Evolutionary conservation across 805 yeast genomes (phyloP), one percentile per base, ranked within the genome.

Genomic region (Wickerhamia fluorescens): DNA sequence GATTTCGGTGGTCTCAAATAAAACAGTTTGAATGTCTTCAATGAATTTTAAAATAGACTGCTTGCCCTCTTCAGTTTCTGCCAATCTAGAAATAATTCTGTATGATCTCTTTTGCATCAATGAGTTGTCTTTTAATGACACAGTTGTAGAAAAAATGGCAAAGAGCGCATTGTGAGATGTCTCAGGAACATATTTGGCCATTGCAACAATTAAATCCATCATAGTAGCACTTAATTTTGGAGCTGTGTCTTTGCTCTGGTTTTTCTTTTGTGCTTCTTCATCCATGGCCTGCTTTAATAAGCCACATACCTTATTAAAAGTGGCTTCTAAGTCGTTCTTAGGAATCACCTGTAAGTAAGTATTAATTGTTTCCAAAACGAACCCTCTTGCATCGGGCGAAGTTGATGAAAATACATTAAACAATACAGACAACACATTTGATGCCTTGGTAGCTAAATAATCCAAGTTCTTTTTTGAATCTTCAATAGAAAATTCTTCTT

Each of bases 341-440:
- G 77, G 64, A 7, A 87, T 72, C 21, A 89, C 76, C 36, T 76
- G 73, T 36, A 92, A 62, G 53, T 79, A 88, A 0, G 78, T 71
- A 43, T 86, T 88, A 44, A 89, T 84, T 7, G 96, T 78, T 37
- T 89, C 96, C 34, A 87, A 67, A 28, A 92, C 75, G 52, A 69
- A 86, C 8, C 85, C 83, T 54, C 97, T 75, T 10, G 86, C 71
- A 30, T 84, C 92, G 21, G 92, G 80, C 25, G 74, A 59, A 7
- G 96, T 87, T 42, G 87, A 88, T n/a, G 89, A 75, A 56, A 83
- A 92, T 11, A 92, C 94, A 46, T 92, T 92, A 66, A 89, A 85
- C 28, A 92, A 62, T 13, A 87, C 96, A 8, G 95, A 81, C 29
- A 92, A 64, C 28, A 92, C 50, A 40, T 92, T 88, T 4, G 83